These are phyloP conservation scores for Apiospora arundinis DNA, from an alignment of 2,329 filamentous ascomycete genomes.

Conservation along the genomic window DNA sequence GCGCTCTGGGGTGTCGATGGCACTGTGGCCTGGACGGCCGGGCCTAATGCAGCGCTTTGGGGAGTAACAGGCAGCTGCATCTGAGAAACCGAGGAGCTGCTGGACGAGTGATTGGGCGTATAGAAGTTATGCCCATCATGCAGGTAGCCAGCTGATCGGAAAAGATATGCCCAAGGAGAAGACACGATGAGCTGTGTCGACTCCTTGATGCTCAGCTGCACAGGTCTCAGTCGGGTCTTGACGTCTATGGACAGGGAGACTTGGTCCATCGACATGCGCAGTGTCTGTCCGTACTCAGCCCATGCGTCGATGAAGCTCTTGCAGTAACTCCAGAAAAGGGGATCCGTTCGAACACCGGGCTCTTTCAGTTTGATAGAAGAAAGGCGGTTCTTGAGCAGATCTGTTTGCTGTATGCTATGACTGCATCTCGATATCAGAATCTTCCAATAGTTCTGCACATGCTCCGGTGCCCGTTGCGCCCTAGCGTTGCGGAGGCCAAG, in stretches of 20 bases:
- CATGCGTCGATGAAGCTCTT: slow-evolving; percentile 76
- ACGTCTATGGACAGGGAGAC: slow-evolving; percentile 69
- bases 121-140: slow-evolving; percentile 33
- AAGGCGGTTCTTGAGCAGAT: slow-evolving; percentile 74
- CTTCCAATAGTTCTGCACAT: slow-evolving; percentile 70
- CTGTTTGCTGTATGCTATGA: slow-evolving; percentile 73
- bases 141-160: slow-evolving; percentile 40
- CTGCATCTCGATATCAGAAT: slow-evolving; percentile 74
- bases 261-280: slow-evolving; percentile 61
- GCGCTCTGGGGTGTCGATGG: slow-evolving; percentile 71
- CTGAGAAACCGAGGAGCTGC: slow-evolving; percentile 35
- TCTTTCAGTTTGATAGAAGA: slow-evolving; percentile 86
- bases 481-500: slow-evolving; percentile 68
- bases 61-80: slow-evolving; percentile 78
- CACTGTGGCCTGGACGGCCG: slow-evolving; percentile 88
- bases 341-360: slow-evolving; percentile 71
- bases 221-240: slow-evolving; percentile 74
- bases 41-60: slow-evolving; percentile 85
- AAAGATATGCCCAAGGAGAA: slow-evolving; percentile 62
- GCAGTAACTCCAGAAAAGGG: slow-evolving; percentile 72
- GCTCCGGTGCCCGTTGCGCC: slow-evolving; percentile 63
- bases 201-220: slow-evolving; percentile 84
- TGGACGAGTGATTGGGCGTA: slow-evolving; percentile 42
- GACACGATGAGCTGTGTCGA: slow-evolving; percentile 73
- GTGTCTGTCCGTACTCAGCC: slow-evolving; percentile 67